Evolutionary conservation across 345 rosid species (phyloP), one percentile per base, ranked within the genome.

Genomic region (Passiflora organensis): DNA sequence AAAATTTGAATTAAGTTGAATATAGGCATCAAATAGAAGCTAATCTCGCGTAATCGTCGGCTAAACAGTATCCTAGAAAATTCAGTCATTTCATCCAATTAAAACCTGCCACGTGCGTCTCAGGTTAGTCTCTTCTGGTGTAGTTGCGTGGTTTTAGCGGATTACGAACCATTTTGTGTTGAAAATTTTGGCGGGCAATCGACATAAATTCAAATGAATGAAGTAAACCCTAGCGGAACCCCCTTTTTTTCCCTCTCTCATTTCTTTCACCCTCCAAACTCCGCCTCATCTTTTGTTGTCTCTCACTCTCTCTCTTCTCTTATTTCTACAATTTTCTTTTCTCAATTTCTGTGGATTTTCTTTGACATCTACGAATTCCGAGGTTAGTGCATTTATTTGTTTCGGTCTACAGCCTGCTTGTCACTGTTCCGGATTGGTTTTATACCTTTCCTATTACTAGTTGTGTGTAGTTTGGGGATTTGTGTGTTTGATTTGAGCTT

Each of bases 111-210:
- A 80, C 81, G 89, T 73, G 1, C 0, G 2, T 50, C 17, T 50
- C 11, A 47, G 59, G 48, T 62, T 22, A 51, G 38, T 51, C 38
- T 59, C 43, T 15, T 48, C 48, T 51, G 43, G 61, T 55, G 21
- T 17, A 2, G 52, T 54, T 59, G 55, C 19, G 68, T 62, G 44
- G 15, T 28, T 28, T 48, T 34, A 32, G 59, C 54, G 10, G 10
- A 5, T 37, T 39, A n/a, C 48, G 0, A 0, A 9, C 10, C 41
- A 38, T 36, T 12, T 49, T 28, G 20, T 11, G 28, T 60, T 53
- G 68, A 65, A 74, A 69, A 57, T 48, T 76, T 84, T 87, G 93
- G 96, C 96, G 96, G 87, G 87, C 87, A 76, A 58, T 52, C 25
- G 50, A 50, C 32, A 52, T n/a, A 34, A 80, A 67, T 81, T 79